Base-by-base conservation (phyloP, 1,284 basidiomycete genomes). In the Phellopilus nigrolimitatus region DNA sequence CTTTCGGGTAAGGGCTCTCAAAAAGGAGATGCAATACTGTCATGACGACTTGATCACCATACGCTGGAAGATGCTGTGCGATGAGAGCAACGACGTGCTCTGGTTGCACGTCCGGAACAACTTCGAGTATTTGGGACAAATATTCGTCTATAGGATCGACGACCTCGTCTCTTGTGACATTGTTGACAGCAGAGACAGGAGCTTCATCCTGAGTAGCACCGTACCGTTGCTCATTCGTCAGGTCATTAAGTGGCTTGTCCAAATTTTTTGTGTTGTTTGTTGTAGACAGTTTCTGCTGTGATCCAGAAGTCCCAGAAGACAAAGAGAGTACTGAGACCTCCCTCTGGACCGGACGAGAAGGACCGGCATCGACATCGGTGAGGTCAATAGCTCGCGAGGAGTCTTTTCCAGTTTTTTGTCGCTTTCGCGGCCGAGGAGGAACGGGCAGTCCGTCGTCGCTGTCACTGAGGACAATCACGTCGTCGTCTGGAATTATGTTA, bases 41-140 rank as follows among this genome's bases (percentile, higher is more conserved):
- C 57, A 81, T 75, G 34, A 79, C 69, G 36, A 78, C 71, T n/a
- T 68, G 61, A 4, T 63, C 65, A 13, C 62, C 54, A 33, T 66
- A 60, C 5, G 57, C 51, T 4, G 63, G 61, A 21, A 63, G 57
- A 53, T 75, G 66, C 42, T 70, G 59, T 28, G 68, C 63, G 9
- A 85, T 61, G 24, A 85, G 74, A 1, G 62, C 56, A 15, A 69
- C 60, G 8, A 73, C 73, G 57, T 85, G 71, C 2, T 71, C 68
- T 0, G 79, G 77, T 7, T 74, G 70, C 8, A 85, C 81, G 58
- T 87, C 81, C 0, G 86, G 85, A 19, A 87, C 65, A 31, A 88
- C 74, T 60, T 86, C 84, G 36, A 84, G 67, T 30, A 87, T 71
- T 43, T 71, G 76, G 5, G 74, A 71, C 38, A 79, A 64, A 50